phyloP scores from a whole-genome alignment of 2,329 filamentous ascomycete genomes.

The Tolypocladium nubicola region DNA sequence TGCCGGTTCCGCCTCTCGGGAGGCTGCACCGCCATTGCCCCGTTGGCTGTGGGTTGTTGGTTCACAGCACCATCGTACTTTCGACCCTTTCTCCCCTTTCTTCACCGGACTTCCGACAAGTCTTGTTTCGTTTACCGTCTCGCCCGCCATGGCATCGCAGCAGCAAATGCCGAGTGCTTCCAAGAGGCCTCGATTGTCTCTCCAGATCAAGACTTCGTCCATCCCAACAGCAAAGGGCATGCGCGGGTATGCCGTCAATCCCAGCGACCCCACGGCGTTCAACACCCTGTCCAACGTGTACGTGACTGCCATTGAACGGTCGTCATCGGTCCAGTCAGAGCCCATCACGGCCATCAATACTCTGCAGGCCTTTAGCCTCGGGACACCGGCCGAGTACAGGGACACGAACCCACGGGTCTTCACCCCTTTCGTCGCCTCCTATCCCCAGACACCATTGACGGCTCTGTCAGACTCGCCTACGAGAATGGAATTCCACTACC shows the following conservation, averaged over 20 bases:
- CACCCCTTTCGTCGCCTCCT: conserved; percentile 34
- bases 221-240: conserved; percentile 24
- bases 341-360: conserved; percentile 40
- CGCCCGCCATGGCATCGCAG: conserved; percentile 14
- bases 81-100: neutral
- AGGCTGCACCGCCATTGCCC: neutral
- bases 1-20: neutral
- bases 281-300: conserved; percentile 59
- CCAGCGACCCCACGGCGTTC: conserved; percentile 51
- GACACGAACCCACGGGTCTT: conserved; percentile 22
- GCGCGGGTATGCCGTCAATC: conserved; percentile 30
- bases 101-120: neutral
- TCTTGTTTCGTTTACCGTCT: neutral
- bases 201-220: conserved; percentile 39
- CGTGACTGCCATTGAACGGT: conserved; percentile 49
- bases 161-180: conserved; percentile 9
- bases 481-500: conserved; percentile 34
- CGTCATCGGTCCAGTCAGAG: conserved; percentile 35
- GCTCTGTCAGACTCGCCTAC: conserved; percentile 39
- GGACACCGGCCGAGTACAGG: conserved; percentile 19
- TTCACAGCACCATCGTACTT: neutral
- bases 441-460: conserved; percentile 44
- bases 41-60: neutral
- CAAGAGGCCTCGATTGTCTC: conserved; percentile 45
- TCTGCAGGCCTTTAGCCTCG: conserved; percentile 18